Evolutionary conservation across 352 stramenopile genomes (phyloP), one percentile per base, ranked within the genome.

Genomic region (Phytopythium boreale): DNA sequence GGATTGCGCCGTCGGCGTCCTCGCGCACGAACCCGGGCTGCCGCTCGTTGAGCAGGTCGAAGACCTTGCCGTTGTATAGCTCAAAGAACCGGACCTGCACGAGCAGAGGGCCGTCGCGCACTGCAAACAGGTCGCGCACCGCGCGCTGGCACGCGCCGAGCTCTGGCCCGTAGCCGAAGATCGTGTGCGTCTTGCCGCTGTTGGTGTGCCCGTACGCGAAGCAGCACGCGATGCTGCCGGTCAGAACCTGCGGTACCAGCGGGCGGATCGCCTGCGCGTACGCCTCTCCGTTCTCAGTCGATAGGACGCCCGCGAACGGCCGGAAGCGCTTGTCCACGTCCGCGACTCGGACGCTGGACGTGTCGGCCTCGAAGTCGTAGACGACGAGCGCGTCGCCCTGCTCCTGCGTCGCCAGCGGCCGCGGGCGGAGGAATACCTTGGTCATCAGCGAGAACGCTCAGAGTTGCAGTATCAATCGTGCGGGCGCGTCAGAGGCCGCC

Each of bases 161-260:
- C 37, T 82, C 74, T 22, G 50, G n/a, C 2, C 56, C 72, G 37
- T 88, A 86, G 26, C 79, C 79, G 52, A 87, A 82, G 63, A 87
- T 85, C 50, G 78, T 85, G 65, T 87, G 78, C 20, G 78, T 87
- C 72, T 87, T 87, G 55, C 78, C 78, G 58, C 71, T 84, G 56
- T 82, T 82, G 10, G 78, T 87, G 59, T 87, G 75, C 4, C 76
- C 79, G 62, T 86, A 88, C 4, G 79, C 76, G 53, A 88, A 88
- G 69, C 76, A 85, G 58, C 79, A 87, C 6, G 67, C 73, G 20
- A 72, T 87, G 17, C 56, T 47, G 5, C 79, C 79, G 7, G 34
- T 63, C n/a, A 77, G 36, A 15, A 76, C 68, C 15, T 31, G 53
- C 0, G 53, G 6, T 0, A 84, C 27, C 29, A 88, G 61, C 4